Evolutionary conservation across 192 early-diverging fungal species (phyloP).

Genomic region (Oehlia diaphana): DNA sequence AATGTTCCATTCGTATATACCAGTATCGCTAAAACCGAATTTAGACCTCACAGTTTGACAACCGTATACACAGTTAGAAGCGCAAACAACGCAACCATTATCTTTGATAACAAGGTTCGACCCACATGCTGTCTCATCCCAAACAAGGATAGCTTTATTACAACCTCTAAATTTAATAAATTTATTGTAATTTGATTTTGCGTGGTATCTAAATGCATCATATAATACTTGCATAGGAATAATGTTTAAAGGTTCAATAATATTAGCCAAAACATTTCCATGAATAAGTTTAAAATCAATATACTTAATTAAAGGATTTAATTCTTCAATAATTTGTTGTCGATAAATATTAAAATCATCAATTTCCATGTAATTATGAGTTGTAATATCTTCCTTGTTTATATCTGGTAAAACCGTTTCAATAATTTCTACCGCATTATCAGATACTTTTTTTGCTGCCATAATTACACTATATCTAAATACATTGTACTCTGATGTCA

Average conservation of each 20-base stretch:
- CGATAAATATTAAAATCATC: not conserved
- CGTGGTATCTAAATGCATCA: not conserved
- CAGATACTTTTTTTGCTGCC: not conserved
- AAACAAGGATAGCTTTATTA: not conserved
- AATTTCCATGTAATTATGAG: not conserved
- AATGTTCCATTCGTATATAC: constrained; percentile 19
- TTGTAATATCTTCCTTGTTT: not conserved
- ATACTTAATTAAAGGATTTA: not conserved
- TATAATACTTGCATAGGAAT: not conserved
- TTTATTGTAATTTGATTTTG: not conserved
- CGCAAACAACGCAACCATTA: not conserved
- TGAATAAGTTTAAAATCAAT: not conserved
- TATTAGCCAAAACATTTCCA: not conserved
- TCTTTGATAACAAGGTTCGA: not conserved
- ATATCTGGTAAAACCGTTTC: not conserved
- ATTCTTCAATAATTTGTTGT: not conserved
- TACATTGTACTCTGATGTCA: not conserved
- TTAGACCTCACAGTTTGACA: not conserved
- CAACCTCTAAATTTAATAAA: not conserved
- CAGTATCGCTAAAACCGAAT: not conserved
- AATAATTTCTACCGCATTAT: not conserved
- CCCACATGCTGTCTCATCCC: not conserved
- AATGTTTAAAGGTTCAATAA: constrained; percentile 9
- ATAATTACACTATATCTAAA: not conserved
- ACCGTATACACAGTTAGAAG: not conserved